Evolutionary conservation across 306 rosid genomes (phyloP).

Genomic region (Castanea sativa): DNA sequence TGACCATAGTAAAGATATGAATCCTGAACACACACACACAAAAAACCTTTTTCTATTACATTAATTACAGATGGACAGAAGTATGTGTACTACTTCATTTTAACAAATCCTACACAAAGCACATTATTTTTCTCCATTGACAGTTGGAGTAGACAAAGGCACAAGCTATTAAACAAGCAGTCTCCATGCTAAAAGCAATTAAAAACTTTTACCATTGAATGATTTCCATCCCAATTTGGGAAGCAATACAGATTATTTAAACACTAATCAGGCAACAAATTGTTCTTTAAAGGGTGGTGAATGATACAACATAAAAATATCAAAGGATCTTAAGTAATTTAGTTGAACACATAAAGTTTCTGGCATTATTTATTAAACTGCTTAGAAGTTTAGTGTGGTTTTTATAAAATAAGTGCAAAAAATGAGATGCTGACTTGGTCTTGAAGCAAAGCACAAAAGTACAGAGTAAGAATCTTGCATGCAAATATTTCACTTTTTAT

Average conservation of each 20-base stretch:
- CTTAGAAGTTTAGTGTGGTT: not conserved
- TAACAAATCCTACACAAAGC: not conserved
- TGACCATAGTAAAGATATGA: not conserved
- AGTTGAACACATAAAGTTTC: not conserved
- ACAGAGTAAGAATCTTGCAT: not conserved
- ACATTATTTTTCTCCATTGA: not conserved
- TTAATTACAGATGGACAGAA: not conserved
- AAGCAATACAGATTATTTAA: no score
- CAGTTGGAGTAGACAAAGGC: not conserved
- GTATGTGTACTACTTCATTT: not conserved
- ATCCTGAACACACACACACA: not conserved
- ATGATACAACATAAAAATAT: not conserved
- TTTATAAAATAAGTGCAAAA: not conserved
- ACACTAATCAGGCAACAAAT: no score
- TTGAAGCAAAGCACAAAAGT: not conserved
- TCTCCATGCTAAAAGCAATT: not conserved
- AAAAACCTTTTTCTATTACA: not conserved
- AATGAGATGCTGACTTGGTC: not conserved
- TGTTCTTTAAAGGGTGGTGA: not conserved
- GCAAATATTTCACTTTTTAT: not conserved
- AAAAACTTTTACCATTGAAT: not conserved
- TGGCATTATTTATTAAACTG: not conserved
- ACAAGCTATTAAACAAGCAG: not conserved
- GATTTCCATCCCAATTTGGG: not conserved
- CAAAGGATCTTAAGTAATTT: not conserved